phyloP scores from a whole-genome alignment of 192 early-diverging fungal genomes.

The Entomortierella beljakovae region DNA sequence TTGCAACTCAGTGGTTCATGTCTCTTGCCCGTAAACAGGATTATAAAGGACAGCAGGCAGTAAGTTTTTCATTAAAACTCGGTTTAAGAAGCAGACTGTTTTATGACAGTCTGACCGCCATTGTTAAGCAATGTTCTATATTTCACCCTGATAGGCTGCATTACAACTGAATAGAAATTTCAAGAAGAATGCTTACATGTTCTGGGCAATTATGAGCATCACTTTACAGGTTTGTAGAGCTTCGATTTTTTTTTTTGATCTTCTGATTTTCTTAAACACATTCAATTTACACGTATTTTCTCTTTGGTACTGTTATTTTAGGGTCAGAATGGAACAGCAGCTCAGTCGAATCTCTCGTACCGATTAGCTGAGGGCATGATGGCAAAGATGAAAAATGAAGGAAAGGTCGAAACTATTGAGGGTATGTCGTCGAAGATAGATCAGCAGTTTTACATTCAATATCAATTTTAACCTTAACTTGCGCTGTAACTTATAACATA shows the following conservation, averaged over 20 bases:
- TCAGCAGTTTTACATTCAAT: background rate
- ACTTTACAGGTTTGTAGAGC: constrained; percentile 73
- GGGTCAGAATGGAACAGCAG: constrained; percentile 47
- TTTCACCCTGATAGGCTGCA: constrained; percentile 63
- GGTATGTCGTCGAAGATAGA: constrained; percentile 20
- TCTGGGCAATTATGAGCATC: constrained; percentile 88
- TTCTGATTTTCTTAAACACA: too few relatives aligned
- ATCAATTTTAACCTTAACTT: too few relatives aligned
- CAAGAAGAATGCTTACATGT: constrained; percentile 82
- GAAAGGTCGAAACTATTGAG: constrained; percentile 75
- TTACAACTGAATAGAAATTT: constrained; percentile 85
- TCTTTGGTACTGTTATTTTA: constrained; percentile 3
- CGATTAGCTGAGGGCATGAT: constrained; percentile 88
- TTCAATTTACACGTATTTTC: too few relatives aligned
- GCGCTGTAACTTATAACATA: too few relatives aligned
- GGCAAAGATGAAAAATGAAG: constrained; percentile 77
- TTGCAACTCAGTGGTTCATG: constrained; percentile 86
- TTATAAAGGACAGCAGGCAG: constrained; percentile 75
- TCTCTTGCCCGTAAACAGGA: constrained; percentile 75
- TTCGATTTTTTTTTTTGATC: too few relatives aligned
- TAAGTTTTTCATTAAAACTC: constrained; percentile 32
- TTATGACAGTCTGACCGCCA: background rate
- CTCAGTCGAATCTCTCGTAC: constrained; percentile 65
- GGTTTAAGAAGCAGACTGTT: too few relatives aligned
- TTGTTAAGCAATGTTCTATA: background rate